Evolutionary conservation across 495 filamentous ascomycete genomes (phyloP).

Genomic region (Arthonia radiata): DNA sequence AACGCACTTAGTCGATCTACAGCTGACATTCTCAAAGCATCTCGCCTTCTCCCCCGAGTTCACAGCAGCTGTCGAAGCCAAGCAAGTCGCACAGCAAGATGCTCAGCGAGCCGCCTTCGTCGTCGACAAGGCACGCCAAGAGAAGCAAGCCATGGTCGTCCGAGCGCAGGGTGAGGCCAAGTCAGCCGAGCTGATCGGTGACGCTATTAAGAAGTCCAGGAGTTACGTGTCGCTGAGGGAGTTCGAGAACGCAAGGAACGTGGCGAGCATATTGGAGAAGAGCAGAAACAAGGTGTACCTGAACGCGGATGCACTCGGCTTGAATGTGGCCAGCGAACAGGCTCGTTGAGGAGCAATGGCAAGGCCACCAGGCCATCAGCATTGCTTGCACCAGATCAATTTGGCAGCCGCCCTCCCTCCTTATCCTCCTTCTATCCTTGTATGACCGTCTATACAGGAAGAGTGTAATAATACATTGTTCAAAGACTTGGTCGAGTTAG

Average conservation of each 20-base stretch:
- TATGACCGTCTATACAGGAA: no score
- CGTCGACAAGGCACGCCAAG: slow-evolving; percentile 94
- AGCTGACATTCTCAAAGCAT: slow-evolving; percentile 31
- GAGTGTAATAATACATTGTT: no score
- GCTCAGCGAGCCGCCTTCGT: slow-evolving; percentile 92
- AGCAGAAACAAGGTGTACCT: slow-evolving; percentile 80
- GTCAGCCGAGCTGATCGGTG: slow-evolving; percentile 91
- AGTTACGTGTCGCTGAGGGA: slow-evolving; percentile 89
- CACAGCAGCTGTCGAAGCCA: slow-evolving; percentile 93
- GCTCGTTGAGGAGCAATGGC: no score
- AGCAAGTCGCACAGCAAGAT: slow-evolving; percentile 97
- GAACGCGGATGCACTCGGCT: slow-evolving; percentile 64
- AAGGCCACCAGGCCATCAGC: no score
- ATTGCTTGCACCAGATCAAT: no score
- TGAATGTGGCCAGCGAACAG: no score
- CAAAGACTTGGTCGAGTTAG: no score
- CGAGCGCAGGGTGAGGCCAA: slow-evolving; percentile 97
- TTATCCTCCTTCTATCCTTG: no score
- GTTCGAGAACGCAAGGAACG: slow-evolving; percentile 83
- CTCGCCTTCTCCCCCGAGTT: slow-evolving; percentile 98
- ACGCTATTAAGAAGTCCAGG: slow-evolving; percentile 97
- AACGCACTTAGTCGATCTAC: slow-evolving; percentile 3
- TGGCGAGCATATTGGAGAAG: slow-evolving; percentile 64
- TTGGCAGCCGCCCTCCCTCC: no score
- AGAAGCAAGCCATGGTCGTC: slow-evolving; percentile 98